Evolutionary conservation across 2,329 filamentous ascomycete genomes (phyloP).

Genomic region (Xenoacremonium recifei): DNA sequence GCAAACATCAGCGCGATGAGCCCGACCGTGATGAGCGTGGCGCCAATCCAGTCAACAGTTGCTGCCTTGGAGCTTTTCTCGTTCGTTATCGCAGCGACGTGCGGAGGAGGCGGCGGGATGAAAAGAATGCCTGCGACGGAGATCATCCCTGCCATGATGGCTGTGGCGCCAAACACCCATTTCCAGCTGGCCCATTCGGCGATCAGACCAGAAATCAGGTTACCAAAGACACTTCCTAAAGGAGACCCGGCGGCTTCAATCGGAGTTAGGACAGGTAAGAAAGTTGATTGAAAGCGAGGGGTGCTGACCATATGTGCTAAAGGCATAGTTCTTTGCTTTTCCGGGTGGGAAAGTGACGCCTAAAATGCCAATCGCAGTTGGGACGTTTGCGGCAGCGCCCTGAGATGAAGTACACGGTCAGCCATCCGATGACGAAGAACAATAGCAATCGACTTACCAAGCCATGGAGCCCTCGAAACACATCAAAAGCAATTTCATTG

Average conservation of each 20-base stretch:
- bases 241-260: constrained; percentile 60
- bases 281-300: not conserved
- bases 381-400: constrained; percentile 67
- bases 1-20: constrained; percentile 64
- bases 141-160: constrained; percentile 57
- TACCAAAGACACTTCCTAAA: constrained; percentile 63
- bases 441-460: constrained; percentile 35
- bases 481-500: constrained; percentile 66
- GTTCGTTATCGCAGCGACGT: constrained; percentile 19
- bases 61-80: constrained; percentile 34
- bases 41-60: constrained; percentile 66
- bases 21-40: constrained; percentile 59
- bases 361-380: constrained; percentile 68
- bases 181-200: constrained; percentile 62
- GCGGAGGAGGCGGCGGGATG: constrained; percentile 52
- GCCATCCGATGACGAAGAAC: not conserved
- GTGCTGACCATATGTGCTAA: constrained; percentile 56
- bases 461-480: constrained; percentile 66
- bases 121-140: constrained; percentile 57
- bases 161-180: constrained; percentile 66
- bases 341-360: constrained; percentile 66
- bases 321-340: constrained; percentile 69
- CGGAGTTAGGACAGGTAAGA: not conserved
- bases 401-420: constrained; percentile 26
- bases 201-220: constrained; percentile 62